These are phyloP conservation scores for Aaosphaeria pasadenensis DNA, from an alignment of 2,329 filamentous ascomycete species.

Conservation along the genomic window DNA sequence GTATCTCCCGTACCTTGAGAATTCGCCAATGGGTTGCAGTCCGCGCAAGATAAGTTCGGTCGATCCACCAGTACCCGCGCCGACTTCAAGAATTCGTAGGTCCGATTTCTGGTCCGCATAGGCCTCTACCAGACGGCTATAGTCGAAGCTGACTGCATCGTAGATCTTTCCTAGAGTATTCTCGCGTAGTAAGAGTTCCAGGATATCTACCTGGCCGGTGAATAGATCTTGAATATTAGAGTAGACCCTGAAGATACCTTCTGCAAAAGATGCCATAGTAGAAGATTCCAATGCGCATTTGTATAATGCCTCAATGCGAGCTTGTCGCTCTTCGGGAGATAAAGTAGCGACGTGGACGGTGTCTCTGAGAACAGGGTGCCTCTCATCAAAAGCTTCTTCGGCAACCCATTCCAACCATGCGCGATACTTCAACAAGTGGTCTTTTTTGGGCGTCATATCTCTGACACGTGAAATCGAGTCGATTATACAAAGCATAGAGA, in stretches of 20 bases:
- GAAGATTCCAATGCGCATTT: neutral
- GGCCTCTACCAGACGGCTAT: neutral
- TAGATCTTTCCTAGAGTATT: neutral
- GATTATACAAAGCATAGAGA: too few species aligned
- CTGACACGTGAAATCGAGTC: too few species aligned
- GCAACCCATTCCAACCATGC: too few species aligned
- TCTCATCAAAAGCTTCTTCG: too few species aligned
- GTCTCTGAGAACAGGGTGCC: too few species aligned
- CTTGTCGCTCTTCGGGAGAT: too few species aligned
- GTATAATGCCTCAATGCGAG: too few species aligned
- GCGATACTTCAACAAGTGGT: too few species aligned
- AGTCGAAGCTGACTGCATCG: neutral
- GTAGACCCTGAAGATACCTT: neutral
- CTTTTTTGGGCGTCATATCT: too few species aligned
- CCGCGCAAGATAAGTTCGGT: conserved; percentile 4
- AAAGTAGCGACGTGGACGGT: too few species aligned
- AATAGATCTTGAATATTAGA: neutral
- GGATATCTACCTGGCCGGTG: neutral
- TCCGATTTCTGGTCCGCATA: neutral
- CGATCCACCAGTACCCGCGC: conserved; percentile 6
- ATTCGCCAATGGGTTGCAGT: too few species aligned
- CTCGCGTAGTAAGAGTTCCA: neutral
- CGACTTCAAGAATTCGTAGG: conserved; percentile 9
- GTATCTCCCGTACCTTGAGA: conserved; percentile 1
- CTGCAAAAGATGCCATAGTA: neutral